Percentiles rank a stretch among this genome's conserved stretches.
phyloP scores from a whole-genome alignment of 2,329 filamentous ascomycete genomes.

The Aspergillus ruber region DNA sequence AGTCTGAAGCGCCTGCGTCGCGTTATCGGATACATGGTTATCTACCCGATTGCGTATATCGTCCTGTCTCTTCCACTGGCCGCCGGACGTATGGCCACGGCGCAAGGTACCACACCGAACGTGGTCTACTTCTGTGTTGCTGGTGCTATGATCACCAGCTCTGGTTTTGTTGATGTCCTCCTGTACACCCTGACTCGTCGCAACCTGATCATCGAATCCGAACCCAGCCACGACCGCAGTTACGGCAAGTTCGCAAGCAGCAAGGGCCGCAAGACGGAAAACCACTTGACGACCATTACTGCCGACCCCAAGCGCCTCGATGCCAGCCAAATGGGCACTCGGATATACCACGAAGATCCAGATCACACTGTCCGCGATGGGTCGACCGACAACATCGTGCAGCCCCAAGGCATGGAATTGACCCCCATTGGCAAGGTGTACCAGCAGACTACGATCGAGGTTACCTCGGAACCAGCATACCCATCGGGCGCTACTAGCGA shows the following conservation, averaged over 20 bases:
- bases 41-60: constrained; percentile 50
- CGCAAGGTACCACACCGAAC: constrained; percentile 26
- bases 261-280: constrained; percentile 20
- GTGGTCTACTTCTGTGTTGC: constrained; percentile 45
- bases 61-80: constrained; percentile 59
- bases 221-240: constrained; percentile 33
- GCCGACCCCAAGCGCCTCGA: constrained; percentile 21
- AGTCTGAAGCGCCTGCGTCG: constrained; percentile 36
- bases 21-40: constrained; percentile 42
- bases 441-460: constrained; percentile 40
- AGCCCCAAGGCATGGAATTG: constrained; percentile 22
- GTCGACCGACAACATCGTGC: constrained; percentile 41
- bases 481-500: constrained; percentile 17
- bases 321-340: constrained; percentile 14
- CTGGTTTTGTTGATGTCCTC: constrained; percentile 53
- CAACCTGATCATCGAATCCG: constrained; percentile 48
- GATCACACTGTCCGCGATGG: constrained; percentile 33
- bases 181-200: constrained; percentile 54
- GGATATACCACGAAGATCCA: constrained; percentile 20
- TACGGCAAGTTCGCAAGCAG: constrained; percentile 27
- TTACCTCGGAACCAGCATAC: constrained; percentile 32
- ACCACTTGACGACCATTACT: constrained; percentile 26
- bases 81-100: constrained; percentile 39
- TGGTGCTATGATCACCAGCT: constrained; percentile 52
- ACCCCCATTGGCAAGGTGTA: constrained; percentile 34